Percentiles rank a stretch among this genome's conserved stretches.
Evolutionary conservation across 352 stramenopile genomes (phyloP).

Genomic region (Globisporangium okanoganense): DNA sequence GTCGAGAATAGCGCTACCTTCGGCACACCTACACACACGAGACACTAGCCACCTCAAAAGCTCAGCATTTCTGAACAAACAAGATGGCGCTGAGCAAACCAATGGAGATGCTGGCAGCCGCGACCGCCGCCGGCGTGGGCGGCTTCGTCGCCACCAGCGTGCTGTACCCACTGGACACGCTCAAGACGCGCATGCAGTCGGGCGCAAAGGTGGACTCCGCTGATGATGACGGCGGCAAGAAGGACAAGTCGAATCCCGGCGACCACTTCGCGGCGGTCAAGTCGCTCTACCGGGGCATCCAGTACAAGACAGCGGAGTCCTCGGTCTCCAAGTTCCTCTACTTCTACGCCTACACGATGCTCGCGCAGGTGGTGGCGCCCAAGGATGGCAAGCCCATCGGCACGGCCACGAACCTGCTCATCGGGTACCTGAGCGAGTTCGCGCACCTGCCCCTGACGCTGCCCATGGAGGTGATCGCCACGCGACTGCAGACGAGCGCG

Average conservation of each 20-base stretch:
- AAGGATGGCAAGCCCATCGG: conserved; percentile 58
- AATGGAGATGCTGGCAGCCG: conserved; percentile 78
- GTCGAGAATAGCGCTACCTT: not conserved
- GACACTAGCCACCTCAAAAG: not conserved
- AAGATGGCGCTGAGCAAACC: conserved; percentile 75
- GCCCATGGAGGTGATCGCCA: conserved; percentile 88
- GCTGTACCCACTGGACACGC: conserved; percentile 82
- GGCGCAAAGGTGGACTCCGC: conserved; percentile 45
- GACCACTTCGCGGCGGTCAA: conserved; percentile 40
- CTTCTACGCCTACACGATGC: conserved; percentile 88
- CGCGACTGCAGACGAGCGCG: conserved; percentile 69
- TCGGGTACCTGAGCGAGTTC: conserved; percentile 85
- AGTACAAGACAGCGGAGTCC: conserved; percentile 83
- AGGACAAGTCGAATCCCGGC: conserved; percentile 23
- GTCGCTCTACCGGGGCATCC: conserved; percentile 77
- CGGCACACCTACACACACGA: not conserved
- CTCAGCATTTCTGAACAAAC: not conserved
- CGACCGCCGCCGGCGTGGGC: conserved; percentile 68
- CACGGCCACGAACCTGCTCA: conserved; percentile 62
- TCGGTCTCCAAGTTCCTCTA: conserved; percentile 88
- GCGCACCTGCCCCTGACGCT: conserved; percentile 76
- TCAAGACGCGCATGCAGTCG: conserved; percentile 89
- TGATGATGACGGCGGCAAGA: conserved; percentile 14
- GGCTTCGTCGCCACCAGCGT: conserved; percentile 75
- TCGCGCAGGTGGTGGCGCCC: conserved; percentile 56